Evolutionary conservation across 75 land plant species (phyloP), one percentile per base, ranked within the genome.

Genomic region (Picea glauca): DNA sequence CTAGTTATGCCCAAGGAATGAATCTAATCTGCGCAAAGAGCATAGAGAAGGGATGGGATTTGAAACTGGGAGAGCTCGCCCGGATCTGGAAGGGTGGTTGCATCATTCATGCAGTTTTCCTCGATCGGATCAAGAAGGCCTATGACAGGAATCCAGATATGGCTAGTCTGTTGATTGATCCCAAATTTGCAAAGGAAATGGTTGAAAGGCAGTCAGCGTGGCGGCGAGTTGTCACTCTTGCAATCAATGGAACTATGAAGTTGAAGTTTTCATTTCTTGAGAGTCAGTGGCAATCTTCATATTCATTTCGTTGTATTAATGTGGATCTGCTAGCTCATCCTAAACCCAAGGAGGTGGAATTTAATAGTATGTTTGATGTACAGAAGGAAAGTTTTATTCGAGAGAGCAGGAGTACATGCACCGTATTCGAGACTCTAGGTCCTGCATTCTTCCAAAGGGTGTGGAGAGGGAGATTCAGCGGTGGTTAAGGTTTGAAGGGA

Each of bases 51-150:
- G 79, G 77, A 0, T 90, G 92, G 92, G 82, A 81, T 58, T 81
- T 90, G 83, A 82, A 90, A 59, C 80, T 90, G 32, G 92, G 92
- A 2, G 92, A 90, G 78, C 76, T 90, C 31, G 90, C 92, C 3
- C 82, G 92, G 83, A 90, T 90, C 79, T 90, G 92, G 92, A 90
- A 90, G 76, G 92, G 92, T 32, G 92, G 92, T 30, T 90, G 92
- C 60, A 90, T 90, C 26, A 90, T 90, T n/a, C 81, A 90, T 26
- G 92, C 92, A 5, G 87, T 88, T 33, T 90, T 90, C 81, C 77
- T 90, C 83, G 92, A 90, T 65, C 80, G 92, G 83, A 90, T 90
- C 82, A 90, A 90, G 84, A 81, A 88, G 81, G 92, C 92, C 0
- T 90, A 90, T 73, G 88, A 90, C 76, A 83, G 92, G 83, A 86